Base-by-base conservation (phyloP, 208 protist genomes). In the Acanthamoeba lenticulata region DNA sequence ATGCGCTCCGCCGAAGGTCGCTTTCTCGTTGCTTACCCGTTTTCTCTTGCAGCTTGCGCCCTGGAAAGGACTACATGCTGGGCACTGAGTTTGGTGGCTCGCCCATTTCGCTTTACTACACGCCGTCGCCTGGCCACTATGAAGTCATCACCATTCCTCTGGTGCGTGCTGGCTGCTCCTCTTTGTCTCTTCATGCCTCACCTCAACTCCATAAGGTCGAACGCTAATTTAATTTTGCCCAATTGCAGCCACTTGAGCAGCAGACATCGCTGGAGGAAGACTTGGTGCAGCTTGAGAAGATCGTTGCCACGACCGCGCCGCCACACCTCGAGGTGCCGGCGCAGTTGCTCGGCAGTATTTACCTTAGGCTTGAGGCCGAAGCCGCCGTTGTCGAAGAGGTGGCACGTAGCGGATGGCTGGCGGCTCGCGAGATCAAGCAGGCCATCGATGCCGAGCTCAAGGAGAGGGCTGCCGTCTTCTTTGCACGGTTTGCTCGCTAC, bases 401-500 rank as follows among this genome's bases (percentile, higher is more conserved):
- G 0, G 13, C 47, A 9, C 5, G 52, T 27, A 42, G 83, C 29
- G 52, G 47, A 6, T 90, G 52, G 83, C 47, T 72, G 5, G 29
- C 36, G 34, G 83, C 47, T 45, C n/a, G 52, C 45, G 83, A 90
- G 83, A 90, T 90, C 57, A 90, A 90, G 83, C 83, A 90, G 83
- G 83, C 83, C 34, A 90, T 90, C 34, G 83, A 90, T 0, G 83
- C 57, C 52, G 83, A 90, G 83, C 55, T 90, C 6, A 27, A 36
- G 36, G 83, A 90, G 24, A 62, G 83, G 32, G 83, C 57, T 2
- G 40, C 32, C 3, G 57, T 34, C 5, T 69, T 72, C 47, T 90
- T 90, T 42, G 57, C 83, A 3, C 57, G 29, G 24, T 72, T 69
- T 32, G 15, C n/a, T 36, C 47, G 83, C 52, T 90, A 69, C 34